Evolutionary conservation across 331 rosid species (phyloP), one percentile per base, ranked within the genome.

Genomic region (Rosa hybrid): DNA sequence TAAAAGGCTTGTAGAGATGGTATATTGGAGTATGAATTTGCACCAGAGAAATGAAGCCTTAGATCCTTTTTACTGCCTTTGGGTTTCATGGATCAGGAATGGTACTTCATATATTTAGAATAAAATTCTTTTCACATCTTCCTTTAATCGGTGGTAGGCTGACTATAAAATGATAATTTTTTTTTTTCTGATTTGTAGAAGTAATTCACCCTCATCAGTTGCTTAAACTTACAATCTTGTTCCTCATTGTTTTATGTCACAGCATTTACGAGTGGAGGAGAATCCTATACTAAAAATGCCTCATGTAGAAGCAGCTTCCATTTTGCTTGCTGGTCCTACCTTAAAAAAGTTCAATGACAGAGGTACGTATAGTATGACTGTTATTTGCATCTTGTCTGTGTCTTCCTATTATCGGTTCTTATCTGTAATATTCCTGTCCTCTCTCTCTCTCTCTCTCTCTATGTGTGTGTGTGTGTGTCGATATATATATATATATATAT

Each of bases 201-300:
- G 49, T 46, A 70, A 23, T 9, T 70, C 49, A 42, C 14, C 73
- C 74, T 42, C 20, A 27, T 17, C 63, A 6, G 17, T 21, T 12
- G 4, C 20, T 27, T 54, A 39, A 72, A 46, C 80, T 27, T 21
- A 46, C 62, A 76, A 11, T 41, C 2, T 63, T 48, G 30, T 63
- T 63, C 20, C 38, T 81, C 81, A 77, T 82, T 72, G 84, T 70
- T 30, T 85, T 83, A 5, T 64, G 70, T 44, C 86, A 85, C 87
- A 96, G 99, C 99, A 96, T 88, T 93, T 96, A 82, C 93, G 98
- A 79, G 86, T 96, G 80, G 99, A 96, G 91, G 98, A 96, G 88
- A 96, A 96, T 67, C 98, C 99, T 64, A 89, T 96, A 81, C 92
- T 93, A 72, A 93, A 93, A 89, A 93, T 92, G 94, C 88, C 89